These are phyloP conservation scores for Giardia muris DNA, from an alignment of 208 protist species.

Conservation along the genomic window DNA sequence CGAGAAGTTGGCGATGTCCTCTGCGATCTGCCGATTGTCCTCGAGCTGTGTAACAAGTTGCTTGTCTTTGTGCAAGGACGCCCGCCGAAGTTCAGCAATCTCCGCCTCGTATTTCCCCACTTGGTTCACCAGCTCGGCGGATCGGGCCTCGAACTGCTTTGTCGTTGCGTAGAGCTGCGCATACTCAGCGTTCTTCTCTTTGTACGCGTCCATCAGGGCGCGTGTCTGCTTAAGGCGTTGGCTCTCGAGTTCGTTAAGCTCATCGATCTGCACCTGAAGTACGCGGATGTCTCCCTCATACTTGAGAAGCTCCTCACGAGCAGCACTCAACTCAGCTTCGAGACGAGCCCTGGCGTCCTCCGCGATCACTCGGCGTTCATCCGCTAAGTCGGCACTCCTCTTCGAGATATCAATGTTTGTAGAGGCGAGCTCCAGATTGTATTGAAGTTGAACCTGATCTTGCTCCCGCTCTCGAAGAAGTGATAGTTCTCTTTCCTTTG, in stretches of 20 bases:
- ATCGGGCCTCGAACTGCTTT: neutral
- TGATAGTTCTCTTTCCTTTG: too few species aligned
- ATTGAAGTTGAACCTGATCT: too few species aligned
- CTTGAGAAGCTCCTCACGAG: neutral
- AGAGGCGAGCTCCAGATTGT: too few species aligned
- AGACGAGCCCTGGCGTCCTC: too few species aligned
- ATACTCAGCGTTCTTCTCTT: neutral
- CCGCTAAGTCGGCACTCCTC: too few species aligned
- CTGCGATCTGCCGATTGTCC: neutral
- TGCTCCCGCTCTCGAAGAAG: too few species aligned
- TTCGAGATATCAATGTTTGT: too few species aligned
- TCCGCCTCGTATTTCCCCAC: neutral
- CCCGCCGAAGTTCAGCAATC: neutral
- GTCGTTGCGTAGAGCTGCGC: neutral
- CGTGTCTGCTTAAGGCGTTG: neutral
- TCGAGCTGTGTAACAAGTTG: neutral
- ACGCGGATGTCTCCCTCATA: neutral
- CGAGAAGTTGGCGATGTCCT: too few species aligned
- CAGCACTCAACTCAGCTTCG: neutral
- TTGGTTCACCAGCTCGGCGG: neutral
- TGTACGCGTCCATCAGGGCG: neutral
- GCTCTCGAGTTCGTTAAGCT: neutral
- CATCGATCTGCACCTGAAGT: neutral
- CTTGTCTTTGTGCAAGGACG: neutral
- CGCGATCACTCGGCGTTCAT: too few species aligned